A percentile compares a stretch with the other conserved stretches of the same genome.
phyloP scores from a whole-genome alignment of 2,329 filamentous ascomycete species.

The Colletotrichum sp. region DNA sequence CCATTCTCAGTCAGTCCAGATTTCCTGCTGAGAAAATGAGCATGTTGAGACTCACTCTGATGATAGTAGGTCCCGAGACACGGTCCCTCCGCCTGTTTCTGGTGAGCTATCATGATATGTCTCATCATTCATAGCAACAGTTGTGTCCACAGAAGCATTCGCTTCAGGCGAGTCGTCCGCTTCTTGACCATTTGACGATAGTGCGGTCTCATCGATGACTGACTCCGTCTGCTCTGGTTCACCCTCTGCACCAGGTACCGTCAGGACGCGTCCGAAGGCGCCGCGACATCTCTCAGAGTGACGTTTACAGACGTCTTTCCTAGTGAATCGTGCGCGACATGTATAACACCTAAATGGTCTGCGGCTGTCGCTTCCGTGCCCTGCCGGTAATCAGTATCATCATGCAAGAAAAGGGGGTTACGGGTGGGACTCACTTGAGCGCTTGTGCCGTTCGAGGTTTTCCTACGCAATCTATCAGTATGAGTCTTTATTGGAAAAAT shows the following conservation, averaged over 20 bases:
- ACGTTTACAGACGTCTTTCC: conserved; percentile 24
- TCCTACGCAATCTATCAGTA: conserved; percentile 3
- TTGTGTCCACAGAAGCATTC: not conserved
- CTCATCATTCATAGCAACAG: not conserved
- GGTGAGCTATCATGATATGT: not conserved
- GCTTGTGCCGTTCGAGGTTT: conserved; percentile 25
- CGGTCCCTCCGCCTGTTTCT: not conserved
- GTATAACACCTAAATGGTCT: conserved; percentile 22
- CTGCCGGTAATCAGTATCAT: conserved; percentile 8
- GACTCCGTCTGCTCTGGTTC: not conserved
- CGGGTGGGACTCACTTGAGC: conserved; percentile 19
- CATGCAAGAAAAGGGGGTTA: not conserved
- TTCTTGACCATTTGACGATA: not conserved
- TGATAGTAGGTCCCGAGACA: not conserved
- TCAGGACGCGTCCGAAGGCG: not conserved
- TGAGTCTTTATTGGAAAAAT: not conserved
- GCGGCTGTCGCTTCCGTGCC: conserved; percentile 23
- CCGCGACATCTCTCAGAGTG: conserved; percentile 20
- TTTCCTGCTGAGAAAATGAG: not conserved
- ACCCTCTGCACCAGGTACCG: not conserved
- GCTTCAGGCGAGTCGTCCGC: not conserved
- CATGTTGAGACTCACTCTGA: not conserved
- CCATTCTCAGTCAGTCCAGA: not conserved
- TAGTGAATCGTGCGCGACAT: conserved; percentile 23
- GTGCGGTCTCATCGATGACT: not conserved